Base-by-base conservation (phyloP, 1,139 yeast genomes). In the Kodamaea alishanica region DNA sequence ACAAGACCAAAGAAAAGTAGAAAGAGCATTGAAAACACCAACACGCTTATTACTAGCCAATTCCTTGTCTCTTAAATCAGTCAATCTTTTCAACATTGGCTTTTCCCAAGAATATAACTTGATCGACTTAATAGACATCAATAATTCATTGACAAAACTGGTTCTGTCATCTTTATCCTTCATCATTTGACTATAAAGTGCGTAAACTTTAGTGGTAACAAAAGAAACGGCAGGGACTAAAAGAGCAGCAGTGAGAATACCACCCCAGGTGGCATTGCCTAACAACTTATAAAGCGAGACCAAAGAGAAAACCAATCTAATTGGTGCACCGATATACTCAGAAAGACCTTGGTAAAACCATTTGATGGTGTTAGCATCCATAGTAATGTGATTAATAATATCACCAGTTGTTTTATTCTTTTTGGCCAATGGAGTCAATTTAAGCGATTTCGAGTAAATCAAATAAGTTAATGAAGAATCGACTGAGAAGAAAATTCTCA, bases 371-470 rank as follows among this genome's bases (percentile, higher is more conserved):
- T 37, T 38, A 20, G 55, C 49, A 41, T 61, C 65, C 27, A 52
- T 49, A 5, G 62, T 50, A 28, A 60, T 53, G 39, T 58, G 57
- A 40, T 58, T 61, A 25, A 61, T 54, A 34, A 61, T 60, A 26
- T 59, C 64, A 34, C 65, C 65, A 9, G 62, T 57, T 3, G 60
- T 42, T 36, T 58, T 60, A 25, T 52, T 51, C 37, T 54, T 56
- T 28, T 55, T 52, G 9, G 61, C 46, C 31, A 55, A 55, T 7
- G 65, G 61, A 15, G 63, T 56, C 32, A 61, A 50, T 23, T 41
- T 49, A 43, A 60, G 41, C 3, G 64, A 58, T 45, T 61, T 61
- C 6, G 50, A 48, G 46, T 54, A 60, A 11, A 58, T 46, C 36
- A 56, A 40, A 32, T 58, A 43, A 6, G 58, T 51, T 46, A 61